Evolutionary conservation across 1,284 basidiomycete species (phyloP), one percentile per base, ranked within the genome.

Genomic region (Cutaneotrichosporon curvatum): DNA sequence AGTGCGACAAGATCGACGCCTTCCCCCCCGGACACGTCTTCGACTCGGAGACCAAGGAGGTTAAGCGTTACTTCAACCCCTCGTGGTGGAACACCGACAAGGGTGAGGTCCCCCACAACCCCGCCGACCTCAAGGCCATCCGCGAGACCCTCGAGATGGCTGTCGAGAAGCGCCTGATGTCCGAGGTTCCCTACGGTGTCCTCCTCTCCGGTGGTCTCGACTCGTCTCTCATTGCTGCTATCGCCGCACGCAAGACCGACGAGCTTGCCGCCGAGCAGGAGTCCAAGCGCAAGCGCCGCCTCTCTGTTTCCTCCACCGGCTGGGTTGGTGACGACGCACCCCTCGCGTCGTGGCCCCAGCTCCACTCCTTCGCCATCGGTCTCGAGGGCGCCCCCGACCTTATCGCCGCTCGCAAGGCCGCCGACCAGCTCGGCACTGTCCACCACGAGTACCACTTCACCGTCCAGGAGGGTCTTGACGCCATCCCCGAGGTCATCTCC

Each of bases 361-460:
- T 99, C 23, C 95, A 98, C 73, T 98, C 95, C 7, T 99, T 98
- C 76, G 94, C 94, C 9, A 86, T 98, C 59, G 95, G 95, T 55
- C 78, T 99, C 35, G 85, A 89, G 63, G 85, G 90, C 72, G 95
- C 95, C 6, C 95, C 95, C 4, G 95, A 99, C 73, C 78, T 97
- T 35, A 72, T 96, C 42, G 95, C 95, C 1, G 95, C 95, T 4
- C 80, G 87, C 50, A 92, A 94, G 70, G 95, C 87, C 0, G 95
- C 95, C 25, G 84, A 85, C 61, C 96, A 81, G 75, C 78, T 99
- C 39, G 92, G 92, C 35, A 98, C 95, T 0, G 81, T 87, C 4
- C 95, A 99, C 69, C 94, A 98, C 71, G 95, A 97, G 74, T 96
- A 92, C 73, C 87, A 90, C 16, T 99, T 99, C 73, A 97, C 94